These are phyloP conservation scores for Pseudogymnoascus sp. DNA, from an alignment of 2,329 filamentous ascomycete species.

Conservation along the genomic window DNA sequence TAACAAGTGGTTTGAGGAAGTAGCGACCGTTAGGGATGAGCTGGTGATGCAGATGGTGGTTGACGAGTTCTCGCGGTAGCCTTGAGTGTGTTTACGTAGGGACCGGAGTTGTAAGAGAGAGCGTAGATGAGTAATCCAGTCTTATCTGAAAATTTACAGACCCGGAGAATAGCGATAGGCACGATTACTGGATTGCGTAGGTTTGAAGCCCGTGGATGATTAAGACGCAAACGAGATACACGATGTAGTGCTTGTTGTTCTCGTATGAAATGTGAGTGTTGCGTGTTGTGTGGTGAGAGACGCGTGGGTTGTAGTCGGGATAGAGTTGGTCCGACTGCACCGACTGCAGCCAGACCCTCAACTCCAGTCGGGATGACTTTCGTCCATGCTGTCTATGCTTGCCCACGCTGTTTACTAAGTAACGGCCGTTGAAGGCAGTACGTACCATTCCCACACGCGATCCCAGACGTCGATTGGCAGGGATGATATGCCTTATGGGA, in stretches of 20 bases:
- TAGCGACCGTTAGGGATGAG: not conserved
- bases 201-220: not conserved
- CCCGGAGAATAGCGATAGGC: not conserved
- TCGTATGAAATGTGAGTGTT: not conserved
- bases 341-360: not conserved
- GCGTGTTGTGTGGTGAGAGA: not conserved
- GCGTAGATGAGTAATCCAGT: not conserved
- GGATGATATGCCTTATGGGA: not conserved
- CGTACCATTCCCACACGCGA: not conserved
- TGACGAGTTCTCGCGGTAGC: not conserved
- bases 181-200: not conserved
- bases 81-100: not conserved
- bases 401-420: not conserved
- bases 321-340: constrained; percentile 1
- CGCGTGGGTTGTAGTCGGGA: not conserved
- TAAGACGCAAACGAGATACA: not conserved
- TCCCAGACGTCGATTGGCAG: not conserved
- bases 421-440: not conserved
- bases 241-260: not conserved
- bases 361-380: not conserved
- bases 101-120: not conserved
- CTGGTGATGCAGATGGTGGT: not conserved
- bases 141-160: not conserved
- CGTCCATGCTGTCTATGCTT: not conserved
- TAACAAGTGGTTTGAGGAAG: not conserved